Base-by-base conservation (phyloP, 2,329 filamentous ascomycete genomes). In the Pseudonectria foliicola region DNA sequence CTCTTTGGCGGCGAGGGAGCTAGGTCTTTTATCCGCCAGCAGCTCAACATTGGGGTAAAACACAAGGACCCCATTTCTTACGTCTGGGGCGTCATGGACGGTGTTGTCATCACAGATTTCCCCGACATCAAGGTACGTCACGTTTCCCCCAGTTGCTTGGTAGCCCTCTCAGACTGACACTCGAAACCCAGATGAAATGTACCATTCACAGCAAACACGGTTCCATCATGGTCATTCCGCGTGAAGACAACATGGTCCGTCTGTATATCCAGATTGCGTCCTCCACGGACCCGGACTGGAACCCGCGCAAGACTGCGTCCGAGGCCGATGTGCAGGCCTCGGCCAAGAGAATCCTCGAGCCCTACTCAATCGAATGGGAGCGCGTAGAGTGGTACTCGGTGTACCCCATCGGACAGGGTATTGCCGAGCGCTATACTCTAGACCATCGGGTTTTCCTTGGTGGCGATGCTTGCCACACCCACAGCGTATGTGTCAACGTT, bases 401-500 rank as follows among this genome's bases (percentile, higher is more conserved):
- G 2, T 87, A 87, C 48, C 80, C 82, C 29, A 85, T 87, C 42
- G 81, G 82, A 7, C 82, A 87, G 56, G 80, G 82, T 0, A 80
- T 85, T 24, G 72, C 81, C 2, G 79, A 82, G 36, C 73, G 68
- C 13, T 82, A 82, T 48, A 82, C 80, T 0, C 59, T 80, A 32
- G 73, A 83, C 39, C 71, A 82, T 44, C 71, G 82, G 33, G 79
- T 87, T 2, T 87, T 87, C 54, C 68, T 88, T 18, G 81, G 78
- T 10, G 83, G 83, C 26, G 83, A 88, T 59, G 81, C 82, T n/a
- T 85, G 80, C 46, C 83, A 88, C 57, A 87, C 82, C 1, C 83
- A 86, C 50, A 85, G 80, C 46, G 76, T 79, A 63, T 64, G 75
- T 61, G 11, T 31, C 11, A 4, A 16, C 10, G 26, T 15, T n/a